phyloP scores from a whole-genome alignment of 805 yeast genomes.

The Candida chauliodis region DNA sequence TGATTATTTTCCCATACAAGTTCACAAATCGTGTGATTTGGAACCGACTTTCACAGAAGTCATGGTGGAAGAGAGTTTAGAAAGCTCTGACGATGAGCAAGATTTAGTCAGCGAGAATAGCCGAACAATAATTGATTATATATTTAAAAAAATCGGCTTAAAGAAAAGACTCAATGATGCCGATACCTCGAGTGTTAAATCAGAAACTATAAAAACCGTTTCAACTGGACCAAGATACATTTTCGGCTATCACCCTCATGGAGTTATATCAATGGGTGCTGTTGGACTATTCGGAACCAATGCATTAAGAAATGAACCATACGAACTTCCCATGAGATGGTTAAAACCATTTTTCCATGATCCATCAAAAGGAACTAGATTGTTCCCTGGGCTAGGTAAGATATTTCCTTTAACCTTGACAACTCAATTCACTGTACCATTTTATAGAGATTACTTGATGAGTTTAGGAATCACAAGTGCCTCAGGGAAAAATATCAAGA shows the following conservation, averaged over 20 bases:
- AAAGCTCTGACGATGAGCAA: conserved; percentile 35
- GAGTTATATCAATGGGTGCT: conserved; percentile 88
- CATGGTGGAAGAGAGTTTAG: conserved; percentile 21
- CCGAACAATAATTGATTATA: conserved; percentile 30
- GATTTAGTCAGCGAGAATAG: conserved; percentile 39
- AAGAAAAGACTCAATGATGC: conserved; percentile 34
- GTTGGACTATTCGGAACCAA: conserved; percentile 77
- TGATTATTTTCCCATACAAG: conserved; percentile 72
- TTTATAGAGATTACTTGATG: conserved; percentile 81
- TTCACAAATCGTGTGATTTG: conserved; percentile 65
- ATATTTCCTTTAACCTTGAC: conserved; percentile 74
- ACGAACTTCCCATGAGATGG: conserved; percentile 29
- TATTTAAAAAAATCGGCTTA: conserved; percentile 35
- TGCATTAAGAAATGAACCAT: conserved; percentile 41
- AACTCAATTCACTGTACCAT: conserved; percentile 79
- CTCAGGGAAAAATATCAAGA: conserved; percentile 64
- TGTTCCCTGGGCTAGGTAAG: conserved; percentile 80
- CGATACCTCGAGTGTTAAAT: conserved; percentile 12
- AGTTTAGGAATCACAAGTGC: conserved; percentile 85
- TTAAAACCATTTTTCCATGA: conserved; percentile 47
- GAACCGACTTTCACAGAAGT: conserved; percentile 65
- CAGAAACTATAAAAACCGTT: conserved; percentile 19
- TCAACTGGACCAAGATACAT: conserved; percentile 71
- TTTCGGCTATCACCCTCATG: conserved; percentile 96
- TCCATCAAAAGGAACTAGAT: conserved; percentile 62